phyloP scores from a whole-genome alignment of 1,284 basidiomycete species.

The Sporisorium graminicola region DNA sequence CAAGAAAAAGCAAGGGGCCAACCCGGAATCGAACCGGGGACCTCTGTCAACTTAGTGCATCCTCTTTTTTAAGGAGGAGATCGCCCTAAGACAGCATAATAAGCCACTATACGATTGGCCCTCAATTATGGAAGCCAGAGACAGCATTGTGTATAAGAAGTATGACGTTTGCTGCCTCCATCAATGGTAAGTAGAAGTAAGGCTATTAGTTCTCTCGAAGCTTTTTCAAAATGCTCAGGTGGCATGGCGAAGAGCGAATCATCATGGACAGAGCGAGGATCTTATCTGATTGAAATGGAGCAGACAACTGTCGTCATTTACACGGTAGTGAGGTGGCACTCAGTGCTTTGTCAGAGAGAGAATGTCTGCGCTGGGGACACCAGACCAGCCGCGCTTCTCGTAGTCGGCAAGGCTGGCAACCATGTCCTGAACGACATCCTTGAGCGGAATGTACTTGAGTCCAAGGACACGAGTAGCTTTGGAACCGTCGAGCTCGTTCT shows the following conservation, averaged over 20 bases:
- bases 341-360: slow-evolving; percentile 37
- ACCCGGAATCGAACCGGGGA: slow-evolving; percentile 59
- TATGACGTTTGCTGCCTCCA: too few species aligned
- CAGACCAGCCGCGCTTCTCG: slow-evolving; percentile 58
- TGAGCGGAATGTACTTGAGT: slow-evolving; percentile 72
- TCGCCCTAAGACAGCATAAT: slow-evolving; percentile 59
- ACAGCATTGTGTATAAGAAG: not conserved
- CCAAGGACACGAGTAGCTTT: slow-evolving; percentile 73
- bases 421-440: slow-evolving; percentile 67
- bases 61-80: slow-evolving; percentile 7
- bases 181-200: too few species aligned
- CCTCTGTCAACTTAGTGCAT: slow-evolving; percentile 55
- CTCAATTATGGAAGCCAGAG: not conserved
- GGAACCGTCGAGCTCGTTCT: slow-evolving; percentile 60
- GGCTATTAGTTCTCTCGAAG: too few species aligned
- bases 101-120: slow-evolving; percentile 58
- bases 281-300: too few species aligned
- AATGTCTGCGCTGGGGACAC: slow-evolving; percentile 39
- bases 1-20: slow-evolving; percentile 49
- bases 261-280: too few species aligned
- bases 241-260: too few species aligned
- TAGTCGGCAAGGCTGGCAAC: slow-evolving; percentile 52
- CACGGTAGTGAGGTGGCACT: not conserved
- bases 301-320: not conserved
- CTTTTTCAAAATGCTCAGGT: too few species aligned